A percentile compares a stretch with the other conserved stretches of the same genome.
Evolutionary conservation across 148 eudicot species (phyloP).

Genomic region (Rhododendron mucronatum): DNA sequence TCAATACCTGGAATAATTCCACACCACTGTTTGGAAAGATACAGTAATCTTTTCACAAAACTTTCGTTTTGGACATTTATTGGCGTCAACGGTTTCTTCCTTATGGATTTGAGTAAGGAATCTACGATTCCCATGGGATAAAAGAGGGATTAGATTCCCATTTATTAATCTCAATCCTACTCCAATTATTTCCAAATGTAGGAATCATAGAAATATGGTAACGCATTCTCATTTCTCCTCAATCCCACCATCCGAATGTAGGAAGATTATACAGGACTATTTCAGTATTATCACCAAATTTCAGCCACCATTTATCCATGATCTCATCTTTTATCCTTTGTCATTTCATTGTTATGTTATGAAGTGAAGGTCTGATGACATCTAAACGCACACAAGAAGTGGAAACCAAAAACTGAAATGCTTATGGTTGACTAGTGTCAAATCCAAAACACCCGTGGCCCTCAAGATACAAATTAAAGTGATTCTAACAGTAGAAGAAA

Average conservation of each 20-base stretch:
- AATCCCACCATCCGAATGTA: not conserved
- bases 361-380: not conserved
- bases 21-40: no score
- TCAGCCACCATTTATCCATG: not conserved
- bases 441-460: not conserved
- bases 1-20: no score
- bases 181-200: no score
- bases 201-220: no score
- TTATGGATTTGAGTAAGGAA: no score
- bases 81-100: no score
- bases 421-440: not conserved
- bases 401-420: not conserved
- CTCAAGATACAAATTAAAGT: constrained; percentile 4
- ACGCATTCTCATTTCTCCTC: not conserved
- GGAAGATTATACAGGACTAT: not conserved
- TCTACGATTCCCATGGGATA: no score
- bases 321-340: not conserved
- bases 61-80: no score
- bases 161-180: no score
- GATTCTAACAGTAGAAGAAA: not conserved
- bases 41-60: no score
- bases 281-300: not conserved
- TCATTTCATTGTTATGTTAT: no score
- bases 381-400: not conserved
- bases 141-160: no score